Conservation (phyloP, 805 yeast genomes). For the Saccharomycopsis sp. region DNA sequence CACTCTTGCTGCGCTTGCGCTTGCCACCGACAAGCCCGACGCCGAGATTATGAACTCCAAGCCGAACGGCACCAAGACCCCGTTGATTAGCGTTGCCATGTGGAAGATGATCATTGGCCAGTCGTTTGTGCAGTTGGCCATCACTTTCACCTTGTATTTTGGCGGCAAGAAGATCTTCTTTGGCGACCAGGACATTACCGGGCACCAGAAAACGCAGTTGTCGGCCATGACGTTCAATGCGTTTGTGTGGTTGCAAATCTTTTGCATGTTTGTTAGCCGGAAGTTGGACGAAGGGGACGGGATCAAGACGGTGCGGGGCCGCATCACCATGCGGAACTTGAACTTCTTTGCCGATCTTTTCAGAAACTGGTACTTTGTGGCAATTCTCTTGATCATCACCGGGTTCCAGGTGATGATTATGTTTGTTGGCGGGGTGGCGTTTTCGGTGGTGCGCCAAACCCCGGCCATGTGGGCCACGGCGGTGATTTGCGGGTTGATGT, state of each 20-base stretch:
- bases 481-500: constrained; percentile 64
- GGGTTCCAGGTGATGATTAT: constrained; percentile 82
- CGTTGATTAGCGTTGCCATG: constrained; percentile 83
- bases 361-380: constrained; percentile 74
- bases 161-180: constrained; percentile 59
- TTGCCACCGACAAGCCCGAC: constrained; percentile 96
- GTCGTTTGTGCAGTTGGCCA: constrained; percentile 62
- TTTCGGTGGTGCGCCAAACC: constrained; percentile 70
- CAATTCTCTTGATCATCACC: constrained; percentile 64
- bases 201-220: constrained; percentile 48
- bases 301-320: constrained; percentile 42
- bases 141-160: constrained; percentile 78
- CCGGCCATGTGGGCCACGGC: constrained; percentile 89
- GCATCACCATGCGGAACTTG: constrained; percentile 56
- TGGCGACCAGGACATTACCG: constrained; percentile 24
- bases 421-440: constrained; percentile 97
- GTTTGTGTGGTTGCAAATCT: constrained; percentile 96
- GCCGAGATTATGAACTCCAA: constrained; percentile 65
- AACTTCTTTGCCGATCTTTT: constrained; percentile 77
- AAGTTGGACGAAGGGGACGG: constrained; percentile 84
- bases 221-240: constrained; percentile 88
- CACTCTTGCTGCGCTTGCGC: constrained; percentile 92
- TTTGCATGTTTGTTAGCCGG: constrained; percentile 84
- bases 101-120: constrained; percentile 98
- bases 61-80: constrained; percentile 75